Percentiles rank a stretch among this genome's conserved stretches.
Evolutionary conservation across 139 green algal species (phyloP).

Genomic region (Chlorella sp.): DNA sequence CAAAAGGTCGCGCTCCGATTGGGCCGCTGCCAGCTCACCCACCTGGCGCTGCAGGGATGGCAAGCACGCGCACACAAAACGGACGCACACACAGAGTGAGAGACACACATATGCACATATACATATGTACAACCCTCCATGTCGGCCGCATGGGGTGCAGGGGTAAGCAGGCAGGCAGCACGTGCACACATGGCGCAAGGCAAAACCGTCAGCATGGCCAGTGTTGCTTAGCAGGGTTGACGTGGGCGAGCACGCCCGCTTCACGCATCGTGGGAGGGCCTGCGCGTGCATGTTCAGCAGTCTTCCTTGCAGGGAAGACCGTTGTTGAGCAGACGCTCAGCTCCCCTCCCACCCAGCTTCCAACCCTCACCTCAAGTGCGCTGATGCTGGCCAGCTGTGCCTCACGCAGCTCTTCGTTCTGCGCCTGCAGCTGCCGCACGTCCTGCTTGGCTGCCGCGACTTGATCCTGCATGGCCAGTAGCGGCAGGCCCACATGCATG

Average conservation of each 20-base stretch:
- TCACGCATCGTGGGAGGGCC: too few relatives aligned
- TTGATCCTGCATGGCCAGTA: slow-evolving; percentile 23
- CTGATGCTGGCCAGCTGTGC: not conserved
- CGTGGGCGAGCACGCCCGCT: too few relatives aligned
- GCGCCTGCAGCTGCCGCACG: slow-evolving; percentile 6
- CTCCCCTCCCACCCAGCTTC: not conserved
- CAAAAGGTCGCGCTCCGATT: slow-evolving; percentile 27
- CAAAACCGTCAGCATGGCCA: too few relatives aligned
- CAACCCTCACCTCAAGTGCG: not conserved
- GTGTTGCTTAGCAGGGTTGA: too few relatives aligned
- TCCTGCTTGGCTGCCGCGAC: not conserved
- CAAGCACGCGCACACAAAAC: too few relatives aligned
- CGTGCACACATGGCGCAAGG: too few relatives aligned
- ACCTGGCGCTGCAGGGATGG: not conserved
- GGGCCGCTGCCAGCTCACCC: not conserved
- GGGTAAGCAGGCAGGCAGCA: not conserved
- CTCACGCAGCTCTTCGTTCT: not conserved
- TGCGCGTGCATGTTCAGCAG: not conserved
- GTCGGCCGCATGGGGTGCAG: not conserved
- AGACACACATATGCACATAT: too few relatives aligned
- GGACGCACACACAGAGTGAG: too few relatives aligned
- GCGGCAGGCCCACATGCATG: not conserved
- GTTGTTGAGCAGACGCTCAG: not conserved
- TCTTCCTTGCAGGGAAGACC: not conserved
- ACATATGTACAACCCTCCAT: not conserved